Evolutionary conservation across 2,329 filamentous ascomycete genomes (phyloP).

Genomic region (Hymenoscyphus linearis): DNA sequence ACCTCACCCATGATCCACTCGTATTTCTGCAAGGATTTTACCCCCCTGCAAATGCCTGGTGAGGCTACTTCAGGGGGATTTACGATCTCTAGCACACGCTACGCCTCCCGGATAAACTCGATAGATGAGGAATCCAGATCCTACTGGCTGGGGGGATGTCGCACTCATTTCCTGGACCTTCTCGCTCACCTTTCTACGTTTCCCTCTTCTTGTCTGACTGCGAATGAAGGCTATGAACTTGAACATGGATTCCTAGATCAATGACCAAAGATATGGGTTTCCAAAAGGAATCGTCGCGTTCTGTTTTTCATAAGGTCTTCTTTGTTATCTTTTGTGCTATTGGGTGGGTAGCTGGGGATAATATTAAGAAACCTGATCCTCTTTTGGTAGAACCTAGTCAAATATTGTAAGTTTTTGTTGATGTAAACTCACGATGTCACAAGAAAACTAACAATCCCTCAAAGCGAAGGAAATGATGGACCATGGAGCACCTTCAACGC

Average conservation of each 20-base stretch:
- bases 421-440: neutral
- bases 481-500: conserved; percentile 67
- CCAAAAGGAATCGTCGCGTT: neutral
- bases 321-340: neutral
- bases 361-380: conserved; percentile 1
- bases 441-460: neutral
- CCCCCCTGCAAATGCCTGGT: no score
- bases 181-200: no score
- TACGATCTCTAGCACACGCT: no score
- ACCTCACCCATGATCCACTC: no score
- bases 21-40: no score
- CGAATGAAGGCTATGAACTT: neutral
- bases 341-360: neutral
- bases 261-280: neutral
- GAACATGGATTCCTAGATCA: neutral
- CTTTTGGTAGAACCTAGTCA: conserved; percentile 17
- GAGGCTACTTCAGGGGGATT: no score
- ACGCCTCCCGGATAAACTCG: no score
- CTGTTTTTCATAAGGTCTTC: neutral
- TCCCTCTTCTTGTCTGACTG: neutral
- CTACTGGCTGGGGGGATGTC: neutral
- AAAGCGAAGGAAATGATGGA: conserved; percentile 58
- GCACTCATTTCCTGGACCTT: neutral
- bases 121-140: no score
- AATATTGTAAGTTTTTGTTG: conserved; percentile 15